These are phyloP conservation scores for Ceratocystis huliohia DNA, from an alignment of 2,329 filamentous ascomycete genomes.

Conservation along the genomic window DNA sequence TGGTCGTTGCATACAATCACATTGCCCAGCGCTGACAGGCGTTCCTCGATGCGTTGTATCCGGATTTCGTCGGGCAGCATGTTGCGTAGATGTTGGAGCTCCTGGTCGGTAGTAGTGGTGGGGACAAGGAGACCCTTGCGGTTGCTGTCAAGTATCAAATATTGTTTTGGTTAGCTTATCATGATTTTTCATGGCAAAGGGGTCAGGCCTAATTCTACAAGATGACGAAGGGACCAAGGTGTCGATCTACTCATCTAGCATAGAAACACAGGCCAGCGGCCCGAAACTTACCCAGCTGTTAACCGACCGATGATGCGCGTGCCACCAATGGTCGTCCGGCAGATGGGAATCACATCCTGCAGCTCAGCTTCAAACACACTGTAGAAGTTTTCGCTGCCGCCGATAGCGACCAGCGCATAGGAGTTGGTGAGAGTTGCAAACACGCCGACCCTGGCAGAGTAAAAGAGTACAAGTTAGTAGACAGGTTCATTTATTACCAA, in stretches of 20 bases:
- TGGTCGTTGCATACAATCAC: slow-evolving; percentile 96
- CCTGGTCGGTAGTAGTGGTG: slow-evolving; percentile 92
- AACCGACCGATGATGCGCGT: slow-evolving; percentile 91
- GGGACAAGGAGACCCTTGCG: slow-evolving; percentile 92
- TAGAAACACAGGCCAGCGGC: not conserved
- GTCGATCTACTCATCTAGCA: not conserved
- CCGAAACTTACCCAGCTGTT: slow-evolving; percentile 61
- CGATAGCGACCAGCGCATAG: slow-evolving; percentile 86
- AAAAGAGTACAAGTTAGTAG: slow-evolving; percentile 18
- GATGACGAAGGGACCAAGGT: not conserved
- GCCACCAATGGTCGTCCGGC: slow-evolving; percentile 89
- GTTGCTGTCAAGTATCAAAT: slow-evolving; percentile 47
- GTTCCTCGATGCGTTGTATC: slow-evolving; percentile 96
- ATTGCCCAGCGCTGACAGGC: slow-evolving; percentile 87
- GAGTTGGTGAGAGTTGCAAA: slow-evolving; percentile 95
- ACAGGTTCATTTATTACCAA: slow-evolving; percentile 19
- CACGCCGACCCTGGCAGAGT: slow-evolving; percentile 65
- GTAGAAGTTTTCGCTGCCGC: slow-evolving; percentile 98
- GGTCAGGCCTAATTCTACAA: not conserved
- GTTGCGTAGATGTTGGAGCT: slow-evolving; percentile 93
- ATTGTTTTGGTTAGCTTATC: not conserved
- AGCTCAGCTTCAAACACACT: slow-evolving; percentile 96
- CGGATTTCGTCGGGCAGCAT: slow-evolving; percentile 81
- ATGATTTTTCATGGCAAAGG: not conserved
- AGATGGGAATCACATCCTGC: slow-evolving; percentile 93